Conservation (phyloP, 2,329 filamentous ascomycete species). For the Alternaria brassicicola region DNA sequence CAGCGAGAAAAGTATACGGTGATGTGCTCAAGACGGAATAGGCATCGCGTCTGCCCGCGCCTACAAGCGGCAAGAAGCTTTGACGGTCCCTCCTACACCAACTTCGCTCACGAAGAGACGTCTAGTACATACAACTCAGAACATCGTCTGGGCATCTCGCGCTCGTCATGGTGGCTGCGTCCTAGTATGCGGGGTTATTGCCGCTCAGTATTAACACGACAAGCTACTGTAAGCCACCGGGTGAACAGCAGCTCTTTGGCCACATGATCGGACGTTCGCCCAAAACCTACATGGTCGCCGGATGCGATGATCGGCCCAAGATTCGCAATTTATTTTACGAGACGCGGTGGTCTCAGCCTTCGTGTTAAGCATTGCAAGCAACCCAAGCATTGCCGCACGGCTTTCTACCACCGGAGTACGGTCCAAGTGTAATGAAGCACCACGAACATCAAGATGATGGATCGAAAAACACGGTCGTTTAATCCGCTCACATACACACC, state of each 20-base stretch:
- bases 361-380: background rate
- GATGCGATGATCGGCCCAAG: background rate
- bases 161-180: background rate
- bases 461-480: background rate
- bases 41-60: background rate
- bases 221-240: conserved; percentile 2
- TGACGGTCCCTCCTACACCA: background rate
- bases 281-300: background rate
- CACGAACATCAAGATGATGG: background rate
- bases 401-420: background rate
- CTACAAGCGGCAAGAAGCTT: background rate
- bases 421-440: background rate
- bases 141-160: background rate
- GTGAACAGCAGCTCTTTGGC: conserved; percentile 1
- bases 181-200: background rate
- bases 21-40: background rate
- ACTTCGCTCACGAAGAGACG: background rate
- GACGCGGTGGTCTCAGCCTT: background rate
- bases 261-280: background rate
- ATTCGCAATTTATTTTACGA: background rate
- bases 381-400: background rate
- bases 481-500: background rate
- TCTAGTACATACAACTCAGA: background rate
- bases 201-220: background rate
- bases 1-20: background rate